phyloP scores from a whole-genome alignment of 768 basidiomycete species.

The Cystoderma amianthinum region DNA sequence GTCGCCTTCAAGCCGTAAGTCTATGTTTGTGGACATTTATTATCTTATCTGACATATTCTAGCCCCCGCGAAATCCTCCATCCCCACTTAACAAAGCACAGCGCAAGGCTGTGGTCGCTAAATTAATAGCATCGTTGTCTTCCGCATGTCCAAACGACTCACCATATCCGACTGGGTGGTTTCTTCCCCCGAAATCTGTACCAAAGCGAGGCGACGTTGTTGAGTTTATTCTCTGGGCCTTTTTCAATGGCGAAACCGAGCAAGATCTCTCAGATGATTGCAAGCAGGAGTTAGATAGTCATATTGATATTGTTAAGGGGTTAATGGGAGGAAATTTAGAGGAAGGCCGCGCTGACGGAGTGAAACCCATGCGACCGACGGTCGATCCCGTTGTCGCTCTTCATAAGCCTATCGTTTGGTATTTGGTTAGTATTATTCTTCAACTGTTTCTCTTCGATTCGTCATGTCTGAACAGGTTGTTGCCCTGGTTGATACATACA shows the following conservation, averaged over 20 bases:
- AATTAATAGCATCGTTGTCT: constrained; percentile 26
- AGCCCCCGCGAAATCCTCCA: constrained; percentile 25
- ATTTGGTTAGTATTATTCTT: too few relatives aligned
- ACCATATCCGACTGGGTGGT: constrained; percentile 48
- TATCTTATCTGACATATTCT: neutral
- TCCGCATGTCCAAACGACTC: constrained; percentile 13
- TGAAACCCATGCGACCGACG: constrained; percentile 46
- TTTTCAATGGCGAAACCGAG: constrained; percentile 38
- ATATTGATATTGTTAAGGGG: constrained; percentile 32
- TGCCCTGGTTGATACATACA: constrained; percentile 36
- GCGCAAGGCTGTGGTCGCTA: constrained; percentile 39
- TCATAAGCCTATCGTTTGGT: too few relatives aligned
- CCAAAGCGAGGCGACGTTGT: constrained; percentile 38
- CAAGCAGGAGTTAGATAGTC: constrained; percentile 46
- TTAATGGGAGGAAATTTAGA: constrained; percentile 31
- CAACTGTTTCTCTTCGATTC: too few relatives aligned
- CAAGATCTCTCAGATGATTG: constrained; percentile 23
- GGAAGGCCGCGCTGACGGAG: constrained; percentile 27
- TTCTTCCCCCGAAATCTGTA: constrained; percentile 25
- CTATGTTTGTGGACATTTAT: neutral
- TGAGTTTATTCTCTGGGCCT: constrained; percentile 63
- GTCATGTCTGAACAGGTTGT: constrained; percentile 45
- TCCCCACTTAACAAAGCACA: constrained; percentile 30
- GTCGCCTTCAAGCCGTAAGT: constrained; percentile 42
- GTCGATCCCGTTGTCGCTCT: too few relatives aligned